Evolutionary conservation across 2,329 filamentous ascomycete genomes (phyloP).

Genomic region (Tolypocladium amazonense): DNA sequence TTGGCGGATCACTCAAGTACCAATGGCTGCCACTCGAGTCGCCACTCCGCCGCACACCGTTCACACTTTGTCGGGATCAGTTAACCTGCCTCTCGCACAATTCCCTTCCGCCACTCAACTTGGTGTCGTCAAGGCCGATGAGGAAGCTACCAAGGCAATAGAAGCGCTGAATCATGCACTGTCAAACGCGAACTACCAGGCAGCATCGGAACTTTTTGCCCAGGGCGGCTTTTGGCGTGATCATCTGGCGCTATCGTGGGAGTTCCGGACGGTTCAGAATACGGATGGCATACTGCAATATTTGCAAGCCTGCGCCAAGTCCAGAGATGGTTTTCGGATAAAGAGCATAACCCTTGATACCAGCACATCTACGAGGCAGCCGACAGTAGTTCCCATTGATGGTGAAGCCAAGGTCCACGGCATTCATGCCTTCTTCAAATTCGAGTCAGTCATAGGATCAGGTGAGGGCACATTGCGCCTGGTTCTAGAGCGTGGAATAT

Average conservation of each 20-base stretch:
- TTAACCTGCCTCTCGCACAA: slow-evolving; percentile 38
- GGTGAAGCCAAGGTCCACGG: slow-evolving; percentile 35
- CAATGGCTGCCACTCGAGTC: background rate
- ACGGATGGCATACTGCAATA: slow-evolving; percentile 27
- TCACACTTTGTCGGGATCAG: slow-evolving; percentile 32
- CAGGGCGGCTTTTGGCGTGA: slow-evolving; percentile 46
- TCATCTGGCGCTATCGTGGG: slow-evolving; percentile 45
- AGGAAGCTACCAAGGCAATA: slow-evolving; percentile 27
- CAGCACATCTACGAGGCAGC: slow-evolving; percentile 30
- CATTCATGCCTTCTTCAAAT: slow-evolving; percentile 44
- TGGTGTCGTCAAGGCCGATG: slow-evolving; percentile 20
- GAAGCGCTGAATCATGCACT: slow-evolving; percentile 30
- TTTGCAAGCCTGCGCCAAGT: slow-evolving; percentile 18
- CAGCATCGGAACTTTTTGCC: slow-evolving; percentile 27
- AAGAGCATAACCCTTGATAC: slow-evolving; percentile 33
- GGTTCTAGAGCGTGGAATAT: slow-evolving; percentile 28
- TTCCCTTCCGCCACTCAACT: slow-evolving; percentile 23
- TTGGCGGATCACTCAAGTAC: background rate
- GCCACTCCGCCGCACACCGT: background rate
- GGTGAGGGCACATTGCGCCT: slow-evolving; percentile 48
- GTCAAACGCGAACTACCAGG: slow-evolving; percentile 18
- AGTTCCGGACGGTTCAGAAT: slow-evolving; percentile 40
- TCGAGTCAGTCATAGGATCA: slow-evolving; percentile 40
- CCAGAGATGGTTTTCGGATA: slow-evolving; percentile 27
- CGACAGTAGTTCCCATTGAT: slow-evolving; percentile 36